Base-by-base conservation (phyloP, 2,329 filamentous ascomycete species). In the Ophiostoma quercus region DNA sequence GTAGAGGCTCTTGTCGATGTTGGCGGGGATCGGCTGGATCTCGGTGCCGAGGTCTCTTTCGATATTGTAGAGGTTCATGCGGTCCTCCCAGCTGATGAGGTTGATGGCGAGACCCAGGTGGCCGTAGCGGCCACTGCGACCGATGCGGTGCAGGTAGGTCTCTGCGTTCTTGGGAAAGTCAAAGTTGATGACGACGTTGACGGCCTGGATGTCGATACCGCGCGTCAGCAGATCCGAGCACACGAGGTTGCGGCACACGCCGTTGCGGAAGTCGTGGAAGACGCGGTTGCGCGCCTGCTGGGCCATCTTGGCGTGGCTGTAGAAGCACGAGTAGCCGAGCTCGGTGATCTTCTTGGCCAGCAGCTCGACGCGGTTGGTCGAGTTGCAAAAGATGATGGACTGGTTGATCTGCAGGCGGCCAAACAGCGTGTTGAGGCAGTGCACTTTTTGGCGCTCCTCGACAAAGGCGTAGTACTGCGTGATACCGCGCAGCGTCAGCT, bases 351-450 rank as follows among this genome's bases (percentile, higher is more conserved):
- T 99, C 85, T 99, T 99, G 67, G 95, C 95, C 34, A 99, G 87
- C 68, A 99, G 85, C 81, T 99, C 95, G 72, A 99, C 95, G 74
- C 95, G 92, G 80, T 98, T 98, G 69, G 95, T 99, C 57, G 95
- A 99, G 82, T 99, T 99, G 83, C 95, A 99, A 84, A 99, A 99
- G 79, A 99, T 99, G 83, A 99, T 99, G 73, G 96, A 99, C 83
- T 99, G 95, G 82, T 99, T 99, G 83, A 99, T 99, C 81, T 99
- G 94, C 19, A 99, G 88, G 81, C 97, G 97, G 75, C 94, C 97
- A 84, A 99, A 99, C 73, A 99, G 89, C 0, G 95, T 99, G 83
- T 99, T 99, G 74, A 99, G 83, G 79, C 95, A 99, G 82, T 99
- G 96, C 25, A 99, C 95, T 82, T 99, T 99, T 79, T 97, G 92